Evolutionary conservation across 1,284 basidiomycete genomes (phyloP), one percentile per base, ranked within the genome.

Genomic region (Polyporus tsugae): DNA sequence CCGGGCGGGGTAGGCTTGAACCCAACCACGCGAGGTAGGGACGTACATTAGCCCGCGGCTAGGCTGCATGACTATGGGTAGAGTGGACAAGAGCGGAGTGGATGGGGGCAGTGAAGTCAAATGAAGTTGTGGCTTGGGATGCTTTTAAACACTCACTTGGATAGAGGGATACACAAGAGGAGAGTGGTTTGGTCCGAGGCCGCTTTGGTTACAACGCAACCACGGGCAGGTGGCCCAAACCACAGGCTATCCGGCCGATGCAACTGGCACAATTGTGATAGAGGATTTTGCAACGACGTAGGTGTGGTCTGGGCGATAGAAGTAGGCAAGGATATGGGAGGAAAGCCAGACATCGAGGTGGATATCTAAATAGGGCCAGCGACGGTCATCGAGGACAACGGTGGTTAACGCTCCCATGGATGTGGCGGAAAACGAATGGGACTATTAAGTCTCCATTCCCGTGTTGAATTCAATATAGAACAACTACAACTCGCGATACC

Each of bases 21-120:
- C 63, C 71, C 71, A 72, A 46, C 71, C 71, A 52, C 60, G 66
- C 17, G 46, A 10, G 42, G 69, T 72, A 17, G 71, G 66, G 36
- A 70, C 63, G 39, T 66, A 70, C 0, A 57, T 58, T 1, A 60
- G 13, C 10, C 58, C 55, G 41, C 63, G 2, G 38, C 62, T 58
- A 41, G 58, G 46, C 39, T 61, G 46, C 63, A 68, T 68, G 62
- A 64, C 22, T 60, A 57, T 58, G 52, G 46, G 53, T 66, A 64
- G 62, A 62, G 49, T 42, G 39, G 35, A 58, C 49, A 6, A 29
- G 35, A 38, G 35, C 7, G 42, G 36, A 17, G 39, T 4, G 64
- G 38, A 33, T n/a, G 67, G 64, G 46, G 46, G 4, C 22, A 49
- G 22, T 4, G 46, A 49, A 49, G 10, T 25, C 22, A 22, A 42